Base-by-base conservation (phyloP, 2,329 filamentous ascomycete genomes). In the Monosporascus sp. region DNA sequence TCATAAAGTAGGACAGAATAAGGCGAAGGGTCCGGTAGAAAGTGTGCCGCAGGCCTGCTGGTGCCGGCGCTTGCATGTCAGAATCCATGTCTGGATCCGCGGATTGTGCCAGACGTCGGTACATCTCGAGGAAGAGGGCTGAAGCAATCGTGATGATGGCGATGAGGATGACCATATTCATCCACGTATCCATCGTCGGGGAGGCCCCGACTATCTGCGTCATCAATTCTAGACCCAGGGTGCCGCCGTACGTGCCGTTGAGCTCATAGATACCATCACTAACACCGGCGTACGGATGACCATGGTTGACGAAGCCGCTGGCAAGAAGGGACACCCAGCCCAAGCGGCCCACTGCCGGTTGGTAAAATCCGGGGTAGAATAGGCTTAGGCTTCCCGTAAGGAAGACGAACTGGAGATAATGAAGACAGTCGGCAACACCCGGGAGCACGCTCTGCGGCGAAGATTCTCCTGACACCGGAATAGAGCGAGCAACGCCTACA, bases 341-440 rank as follows among this genome's bases (percentile, higher is more conserved):
- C 2, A 79, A 78, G 55, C 83, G 79, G 61, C 86, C 87, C 37
- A 87, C 78, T 1, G 82, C 82, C 1, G 88, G 87, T 58, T 89
- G 86, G 57, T 85, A 87, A 63, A 84, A 91, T 1, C 87, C 88
- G 0, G 88, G 88, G 59, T 90, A 90, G 44, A 81, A 78, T 50
- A 91, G 69, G n/a, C 81, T 87, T 48, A 91, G 73, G 15, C 82
- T 81, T 4, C 86, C 87, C 0, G 86, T 84, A 55, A 91, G 74
- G 46, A 90, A 85, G 49, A 88, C 77, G 63, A 89, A 91, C 63
- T 91, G 88, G 14, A 91, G 80, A 65, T 91, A 90, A 61, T 88
- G 84, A 37, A 91, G 72, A 63, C 87, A 91, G 64, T 91, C 59
- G 17, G 59, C 62, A 9, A 65, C 56, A 5, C 58, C 55, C 3